Conservation (phyloP, 225 moss, liverwort and hornwort species). For the Neckera pumila region DNA sequence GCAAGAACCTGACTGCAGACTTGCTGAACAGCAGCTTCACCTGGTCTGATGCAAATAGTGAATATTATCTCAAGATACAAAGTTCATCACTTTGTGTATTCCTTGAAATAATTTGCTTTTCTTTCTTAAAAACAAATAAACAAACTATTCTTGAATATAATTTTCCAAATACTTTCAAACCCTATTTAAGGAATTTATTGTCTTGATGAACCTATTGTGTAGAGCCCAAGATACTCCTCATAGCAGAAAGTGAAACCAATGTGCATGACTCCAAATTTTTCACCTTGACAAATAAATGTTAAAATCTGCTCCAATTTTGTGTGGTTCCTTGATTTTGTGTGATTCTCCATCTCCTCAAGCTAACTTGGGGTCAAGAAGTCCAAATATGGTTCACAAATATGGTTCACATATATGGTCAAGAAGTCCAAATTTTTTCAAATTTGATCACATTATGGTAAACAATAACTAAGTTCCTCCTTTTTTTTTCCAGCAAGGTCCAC, state of each 20-base stretch:
- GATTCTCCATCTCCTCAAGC: neutral
- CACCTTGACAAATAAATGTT: neutral
- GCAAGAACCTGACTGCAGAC: neutral
- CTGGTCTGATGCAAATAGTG: too few relatives aligned
- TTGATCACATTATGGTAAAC: neutral
- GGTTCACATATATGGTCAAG: neutral
- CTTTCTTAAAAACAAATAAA: too few relatives aligned
- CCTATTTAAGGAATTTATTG: too few relatives aligned
- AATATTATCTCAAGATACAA: neutral
- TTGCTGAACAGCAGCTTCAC: neutral
- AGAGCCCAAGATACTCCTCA: too few relatives aligned
- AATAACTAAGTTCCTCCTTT: neutral
- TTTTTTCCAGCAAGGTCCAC: too few relatives aligned
- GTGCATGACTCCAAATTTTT: neutral
- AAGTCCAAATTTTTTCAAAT: neutral
- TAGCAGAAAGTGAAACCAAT: neutral
- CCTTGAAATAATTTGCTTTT: too few relatives aligned
- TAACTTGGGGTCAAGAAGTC: too few relatives aligned
- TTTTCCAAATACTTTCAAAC: too few relatives aligned
- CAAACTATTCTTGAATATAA: too few relatives aligned
- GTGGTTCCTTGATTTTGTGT: neutral
- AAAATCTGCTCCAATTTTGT: neutral
- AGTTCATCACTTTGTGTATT: neutral
- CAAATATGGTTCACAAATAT: rapidly evolving
- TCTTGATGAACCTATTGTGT: neutral